Evolutionary conservation across 768 basidiomycete species (phyloP).

Genomic region (Tylopilus plumbeoviolaceoides): DNA sequence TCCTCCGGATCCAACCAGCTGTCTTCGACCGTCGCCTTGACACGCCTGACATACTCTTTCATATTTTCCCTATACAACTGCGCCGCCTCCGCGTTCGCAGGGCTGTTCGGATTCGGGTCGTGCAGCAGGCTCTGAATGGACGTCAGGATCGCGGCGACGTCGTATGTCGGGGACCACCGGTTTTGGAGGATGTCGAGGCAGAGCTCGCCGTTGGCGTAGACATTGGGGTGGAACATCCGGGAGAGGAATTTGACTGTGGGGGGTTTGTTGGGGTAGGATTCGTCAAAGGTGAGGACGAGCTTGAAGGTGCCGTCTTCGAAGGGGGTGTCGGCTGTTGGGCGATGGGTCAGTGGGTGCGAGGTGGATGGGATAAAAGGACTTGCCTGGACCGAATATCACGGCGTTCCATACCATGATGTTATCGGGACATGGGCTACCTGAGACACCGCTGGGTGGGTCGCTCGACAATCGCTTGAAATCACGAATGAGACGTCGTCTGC

Average conservation of each 20-base stretch:
- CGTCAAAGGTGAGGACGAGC: slow-evolving; percentile 91
- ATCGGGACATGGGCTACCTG: slow-evolving; percentile 94
- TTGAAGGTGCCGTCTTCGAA: slow-evolving; percentile 99
- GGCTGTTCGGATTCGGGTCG: slow-evolving; percentile 97
- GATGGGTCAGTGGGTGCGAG: not conserved
- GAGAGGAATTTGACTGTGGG: slow-evolving; percentile 97
- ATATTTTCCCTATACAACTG: slow-evolving; percentile 96
- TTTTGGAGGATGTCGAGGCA: slow-evolving; percentile 99
- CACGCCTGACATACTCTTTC: slow-evolving; percentile 95
- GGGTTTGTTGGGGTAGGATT: slow-evolving; percentile 98
- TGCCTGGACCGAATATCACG: slow-evolving; percentile 97
- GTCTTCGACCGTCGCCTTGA: slow-evolving; percentile 91
- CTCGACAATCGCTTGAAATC: slow-evolving; percentile 95
- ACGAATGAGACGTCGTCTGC: slow-evolving; percentile 91
- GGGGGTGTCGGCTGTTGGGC: slow-evolving; percentile 80
- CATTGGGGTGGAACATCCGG: slow-evolving; percentile 98
- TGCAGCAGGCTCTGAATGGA: slow-evolving; percentile 94
- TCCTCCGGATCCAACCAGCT: slow-evolving; percentile 87
- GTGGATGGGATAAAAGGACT: slow-evolving; percentile 24
- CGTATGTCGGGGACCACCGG: slow-evolving; percentile 98
- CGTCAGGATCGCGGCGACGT: slow-evolving; percentile 97
- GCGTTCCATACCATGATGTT: slow-evolving; percentile 99
- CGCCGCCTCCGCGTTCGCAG: slow-evolving; percentile 97
- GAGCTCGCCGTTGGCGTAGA: slow-evolving; percentile 96
- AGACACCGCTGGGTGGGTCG: slow-evolving; percentile 94